These are phyloP conservation scores for Paracorniculantispora psalliotae DNA, from an alignment of 2,329 filamentous ascomycete genomes.

Conservation along the genomic window DNA sequence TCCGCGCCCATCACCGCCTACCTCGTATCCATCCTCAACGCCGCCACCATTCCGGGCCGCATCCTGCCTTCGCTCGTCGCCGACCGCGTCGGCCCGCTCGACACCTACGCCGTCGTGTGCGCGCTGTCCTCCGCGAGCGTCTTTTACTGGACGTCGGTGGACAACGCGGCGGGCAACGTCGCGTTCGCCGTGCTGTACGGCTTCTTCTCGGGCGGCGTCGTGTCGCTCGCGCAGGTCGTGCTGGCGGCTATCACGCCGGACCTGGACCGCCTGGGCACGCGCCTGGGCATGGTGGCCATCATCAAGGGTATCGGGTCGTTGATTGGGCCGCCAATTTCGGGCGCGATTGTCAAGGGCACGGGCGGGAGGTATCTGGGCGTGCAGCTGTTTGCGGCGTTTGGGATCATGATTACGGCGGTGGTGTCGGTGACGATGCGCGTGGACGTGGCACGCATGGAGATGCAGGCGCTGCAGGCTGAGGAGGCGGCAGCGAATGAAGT, in stretches of 20 bases:
- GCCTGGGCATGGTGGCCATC: slow-evolving; percentile 39
- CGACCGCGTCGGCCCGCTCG: slow-evolving; percentile 33
- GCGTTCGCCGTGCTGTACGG: slow-evolving; percentile 41
- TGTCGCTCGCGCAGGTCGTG: slow-evolving; percentile 38
- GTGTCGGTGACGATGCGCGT: slow-evolving; percentile 17
- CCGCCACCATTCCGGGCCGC: slow-evolving; percentile 43
- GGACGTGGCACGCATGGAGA: slow-evolving; percentile 15
- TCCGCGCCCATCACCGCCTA: slow-evolving; percentile 37
- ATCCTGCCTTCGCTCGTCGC: slow-evolving; percentile 42
- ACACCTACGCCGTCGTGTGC: slow-evolving; percentile 33
- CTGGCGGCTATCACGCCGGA: slow-evolving; percentile 38
- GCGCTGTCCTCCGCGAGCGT: slow-evolving; percentile 30
- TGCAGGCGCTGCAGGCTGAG: neutral
- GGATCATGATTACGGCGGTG: slow-evolving; percentile 20
- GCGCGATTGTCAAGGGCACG: slow-evolving; percentile 26
- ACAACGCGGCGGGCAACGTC: slow-evolving; percentile 31
- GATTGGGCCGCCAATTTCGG: slow-evolving; percentile 35
- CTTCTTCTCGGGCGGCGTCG: slow-evolving; percentile 40
- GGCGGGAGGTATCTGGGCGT: slow-evolving; percentile 20
- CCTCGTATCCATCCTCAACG: slow-evolving; percentile 47
- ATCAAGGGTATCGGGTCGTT: slow-evolving; percentile 33
- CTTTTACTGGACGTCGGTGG: slow-evolving; percentile 38
- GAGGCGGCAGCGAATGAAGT: neutral
- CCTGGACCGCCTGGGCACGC: slow-evolving; percentile 34
- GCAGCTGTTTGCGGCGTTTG: slow-evolving; percentile 21